A percentile compares a stretch with the other conserved stretches of the same genome.
Evolutionary conservation across 805 yeast genomes (phyloP).

Genomic region (Lipomyces lipofer): DNA sequence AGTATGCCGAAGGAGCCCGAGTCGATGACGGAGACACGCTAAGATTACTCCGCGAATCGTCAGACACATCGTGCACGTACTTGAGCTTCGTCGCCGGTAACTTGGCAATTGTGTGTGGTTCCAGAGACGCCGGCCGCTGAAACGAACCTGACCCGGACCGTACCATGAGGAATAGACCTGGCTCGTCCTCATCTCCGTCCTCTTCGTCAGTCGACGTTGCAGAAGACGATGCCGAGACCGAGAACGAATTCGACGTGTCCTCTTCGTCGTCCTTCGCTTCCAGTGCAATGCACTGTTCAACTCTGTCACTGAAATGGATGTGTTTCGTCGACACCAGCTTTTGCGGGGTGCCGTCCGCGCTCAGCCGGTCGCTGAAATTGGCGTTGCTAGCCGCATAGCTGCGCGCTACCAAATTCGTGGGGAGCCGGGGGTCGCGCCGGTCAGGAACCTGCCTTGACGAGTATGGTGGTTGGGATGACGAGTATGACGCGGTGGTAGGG

Average conservation of each 20-base stretch:
- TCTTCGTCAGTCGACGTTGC: constrained; percentile 37
- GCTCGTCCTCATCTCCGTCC: constrained; percentile 60
- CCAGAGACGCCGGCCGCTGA: constrained; percentile 33
- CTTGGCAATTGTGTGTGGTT: constrained; percentile 63
- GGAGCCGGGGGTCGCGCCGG: constrained; percentile 24
- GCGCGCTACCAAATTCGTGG: constrained; percentile 18
- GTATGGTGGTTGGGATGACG: constrained; percentile 5
- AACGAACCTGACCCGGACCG: constrained; percentile 42
- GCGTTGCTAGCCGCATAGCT: constrained; percentile 26
- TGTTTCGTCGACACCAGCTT: constrained; percentile 46
- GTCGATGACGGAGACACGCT: background rate
- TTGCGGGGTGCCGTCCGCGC: constrained; percentile 1
- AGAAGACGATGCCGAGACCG: constrained; percentile 4
- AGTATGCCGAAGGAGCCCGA: constrained; percentile 1
- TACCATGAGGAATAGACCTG: constrained; percentile 66
- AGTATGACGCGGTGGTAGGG: constrained; percentile 24
- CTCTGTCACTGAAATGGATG: constrained; percentile 91
- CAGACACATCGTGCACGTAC: constrained; percentile 54
- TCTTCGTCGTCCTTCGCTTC: constrained; percentile 42
- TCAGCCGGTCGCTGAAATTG: constrained; percentile 25
- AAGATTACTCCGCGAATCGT: too few relatives aligned
- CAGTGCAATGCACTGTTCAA: constrained; percentile 88
- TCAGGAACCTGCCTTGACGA: constrained; percentile 2
- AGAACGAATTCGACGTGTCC: background rate
- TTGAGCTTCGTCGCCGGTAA: constrained; percentile 87